These are phyloP conservation scores for Aspergillus nidulans DNA, from an alignment of 495 filamentous ascomycete genomes.

Conservation along the genomic window DNA sequence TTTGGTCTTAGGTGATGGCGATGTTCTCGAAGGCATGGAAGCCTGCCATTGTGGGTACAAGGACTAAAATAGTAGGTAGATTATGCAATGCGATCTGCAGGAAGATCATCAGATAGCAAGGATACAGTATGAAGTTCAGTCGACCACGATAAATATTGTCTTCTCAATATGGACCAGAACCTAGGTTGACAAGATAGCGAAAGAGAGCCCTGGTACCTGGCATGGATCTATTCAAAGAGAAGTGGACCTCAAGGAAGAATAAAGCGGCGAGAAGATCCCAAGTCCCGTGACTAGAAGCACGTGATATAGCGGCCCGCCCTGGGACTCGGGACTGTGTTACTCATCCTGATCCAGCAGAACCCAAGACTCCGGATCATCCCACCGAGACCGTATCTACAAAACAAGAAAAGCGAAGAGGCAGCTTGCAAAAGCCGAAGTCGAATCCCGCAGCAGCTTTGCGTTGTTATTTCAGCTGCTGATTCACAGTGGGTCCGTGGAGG, in stretches of 20 bases:
- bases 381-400: neutral
- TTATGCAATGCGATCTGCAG: conserved; percentile 3
- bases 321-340: conserved; percentile 2
- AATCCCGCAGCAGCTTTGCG: neutral
- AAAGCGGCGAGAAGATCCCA: neutral
- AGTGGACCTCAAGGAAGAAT: neutral
- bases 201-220: neutral
- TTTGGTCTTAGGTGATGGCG: neutral
- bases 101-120: neutral
- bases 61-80: neutral
- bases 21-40: conserved; percentile 10
- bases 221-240: neutral
- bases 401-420: neutral
- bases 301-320: neutral
- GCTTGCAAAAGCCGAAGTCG: neutral
- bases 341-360: conserved; percentile 16
- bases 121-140: neutral
- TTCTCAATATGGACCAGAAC: too few species aligned
- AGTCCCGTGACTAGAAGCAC: neutral
- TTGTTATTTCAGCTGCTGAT: neutral
- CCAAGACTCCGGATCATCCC: conserved; percentile 3
- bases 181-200: neutral
- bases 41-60: neutral
- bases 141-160: too few species aligned
- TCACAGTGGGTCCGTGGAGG: neutral